These are phyloP conservation scores for Pythium monospermum DNA, from an alignment of 352 stramenopile species.

Conservation along the genomic window DNA sequence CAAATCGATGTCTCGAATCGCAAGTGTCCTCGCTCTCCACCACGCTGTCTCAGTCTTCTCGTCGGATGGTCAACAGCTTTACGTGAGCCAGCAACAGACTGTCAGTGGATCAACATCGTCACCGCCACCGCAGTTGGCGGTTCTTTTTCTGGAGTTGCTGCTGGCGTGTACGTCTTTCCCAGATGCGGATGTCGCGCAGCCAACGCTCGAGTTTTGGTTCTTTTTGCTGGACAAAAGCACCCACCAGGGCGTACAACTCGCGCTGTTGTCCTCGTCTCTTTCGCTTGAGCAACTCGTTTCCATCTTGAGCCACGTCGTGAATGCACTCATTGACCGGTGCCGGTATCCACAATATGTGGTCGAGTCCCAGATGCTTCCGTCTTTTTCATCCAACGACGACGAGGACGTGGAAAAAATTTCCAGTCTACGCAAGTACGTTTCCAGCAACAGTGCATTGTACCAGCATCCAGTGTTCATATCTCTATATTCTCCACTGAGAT, in stretches of 20 bases:
- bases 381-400: constrained; percentile 29
- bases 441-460: no score
- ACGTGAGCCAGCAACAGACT: neutral
- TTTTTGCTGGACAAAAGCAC: constrained; percentile 72
- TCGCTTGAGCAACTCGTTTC: constrained; percentile 32
- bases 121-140: neutral
- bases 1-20: constrained; percentile 14
- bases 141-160: constrained; percentile 53
- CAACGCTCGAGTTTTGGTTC: constrained; percentile 85
- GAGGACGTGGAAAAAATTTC: constrained; percentile 57
- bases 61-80: constrained; percentile 7
- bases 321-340: constrained; percentile 57
- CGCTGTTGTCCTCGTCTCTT: constrained; percentile 29
- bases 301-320: constrained; percentile 60
- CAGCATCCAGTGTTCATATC: neutral
- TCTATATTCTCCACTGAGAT: neutral
- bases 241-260: constrained; percentile 36
- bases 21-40: constrained; percentile 19
- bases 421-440: constrained; percentile 49
- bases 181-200: constrained; percentile 49
- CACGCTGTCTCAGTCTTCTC: constrained; percentile 19
- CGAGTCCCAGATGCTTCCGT: constrained; percentile 40
- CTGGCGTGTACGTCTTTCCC: constrained; percentile 54
- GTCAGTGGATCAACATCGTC: neutral
- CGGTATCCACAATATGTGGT: constrained; percentile 59